phyloP scores from a whole-genome alignment of 2,329 filamentous ascomycete species.

The Grosmannia clavigera region DNA sequence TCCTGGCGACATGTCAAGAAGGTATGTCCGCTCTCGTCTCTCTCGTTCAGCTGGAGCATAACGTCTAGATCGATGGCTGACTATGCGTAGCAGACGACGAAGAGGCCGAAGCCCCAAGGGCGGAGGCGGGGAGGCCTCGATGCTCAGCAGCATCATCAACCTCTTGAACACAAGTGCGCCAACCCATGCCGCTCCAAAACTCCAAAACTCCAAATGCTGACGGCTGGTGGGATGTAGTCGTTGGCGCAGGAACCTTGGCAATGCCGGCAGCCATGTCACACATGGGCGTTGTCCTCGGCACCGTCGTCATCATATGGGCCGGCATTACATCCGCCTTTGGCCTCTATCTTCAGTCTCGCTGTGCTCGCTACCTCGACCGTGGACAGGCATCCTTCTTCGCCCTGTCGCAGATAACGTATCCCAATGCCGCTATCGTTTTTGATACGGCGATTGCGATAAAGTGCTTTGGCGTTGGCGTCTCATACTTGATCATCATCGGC shows the following conservation, averaged over 20 bases:
- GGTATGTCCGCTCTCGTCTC: slow-evolving; percentile 21
- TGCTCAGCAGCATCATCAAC: slow-evolving; percentile 86
- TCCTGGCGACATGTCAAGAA: slow-evolving; percentile 36
- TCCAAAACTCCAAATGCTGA: neutral
- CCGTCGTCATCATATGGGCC: slow-evolving; percentile 81
- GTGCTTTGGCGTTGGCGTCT: slow-evolving; percentile 94
- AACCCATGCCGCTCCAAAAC: neutral
- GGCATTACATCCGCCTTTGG: slow-evolving; percentile 82
- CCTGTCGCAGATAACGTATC: slow-evolving; percentile 93
- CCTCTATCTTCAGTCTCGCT: slow-evolving; percentile 86
- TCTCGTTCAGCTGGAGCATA: neutral
- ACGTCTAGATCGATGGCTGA: neutral
- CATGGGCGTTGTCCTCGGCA: slow-evolving; percentile 82
- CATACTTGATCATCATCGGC: slow-evolving; percentile 96
- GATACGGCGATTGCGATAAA: slow-evolving; percentile 94
- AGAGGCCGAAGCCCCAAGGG: slow-evolving; percentile 52
- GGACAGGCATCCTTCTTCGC: slow-evolving; percentile 89
- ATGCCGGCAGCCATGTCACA: slow-evolving; percentile 93
- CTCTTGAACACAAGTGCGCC: slow-evolving; percentile 82
- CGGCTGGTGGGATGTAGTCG: slow-evolving; percentile 39
- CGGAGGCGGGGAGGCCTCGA: slow-evolving; percentile 71
- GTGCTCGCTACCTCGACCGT: slow-evolving; percentile 82
- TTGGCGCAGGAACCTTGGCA: slow-evolving; percentile 86
- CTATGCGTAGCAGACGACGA: slow-evolving; percentile 31
- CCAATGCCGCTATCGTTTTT: slow-evolving; percentile 89